Percentiles rank a stretch among this genome's conserved stretches.
These are phyloP conservation scores for Pyrenophora teres DNA, from an alignment of 2,329 filamentous ascomycete genomes.

Conservation along the genomic window DNA sequence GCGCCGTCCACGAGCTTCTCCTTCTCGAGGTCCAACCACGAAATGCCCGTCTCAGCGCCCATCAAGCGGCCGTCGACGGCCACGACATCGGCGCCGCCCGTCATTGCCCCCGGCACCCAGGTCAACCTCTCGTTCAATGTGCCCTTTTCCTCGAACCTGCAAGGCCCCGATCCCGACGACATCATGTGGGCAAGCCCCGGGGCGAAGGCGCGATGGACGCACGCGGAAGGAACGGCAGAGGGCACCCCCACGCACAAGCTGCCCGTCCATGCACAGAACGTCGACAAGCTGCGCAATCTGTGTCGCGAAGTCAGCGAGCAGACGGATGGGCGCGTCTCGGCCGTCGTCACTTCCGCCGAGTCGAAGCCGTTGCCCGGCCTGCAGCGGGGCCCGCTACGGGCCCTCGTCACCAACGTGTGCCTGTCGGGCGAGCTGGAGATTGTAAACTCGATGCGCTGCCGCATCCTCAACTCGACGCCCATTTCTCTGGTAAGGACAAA, in stretches of 20 bases:
- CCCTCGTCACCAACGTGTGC: slow-evolving; percentile 78
- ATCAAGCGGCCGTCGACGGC: slow-evolving; percentile 62
- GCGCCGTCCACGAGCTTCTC: slow-evolving; percentile 65
- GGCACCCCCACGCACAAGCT: slow-evolving; percentile 84
- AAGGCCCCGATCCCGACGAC: slow-evolving; percentile 91
- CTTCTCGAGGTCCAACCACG: slow-evolving; percentile 64
- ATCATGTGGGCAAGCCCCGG: slow-evolving; percentile 89
- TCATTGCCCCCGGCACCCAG: slow-evolving; percentile 72
- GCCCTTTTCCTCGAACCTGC: slow-evolving; percentile 89
- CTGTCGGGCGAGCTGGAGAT: slow-evolving; percentile 85
- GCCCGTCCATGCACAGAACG: slow-evolving; percentile 87
- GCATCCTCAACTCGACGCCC: slow-evolving; percentile 87
- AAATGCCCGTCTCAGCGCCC: slow-evolving; percentile 57
- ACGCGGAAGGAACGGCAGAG: slow-evolving; percentile 83
- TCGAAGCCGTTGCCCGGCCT: slow-evolving; percentile 65
- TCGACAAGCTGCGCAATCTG: slow-evolving; percentile 75
- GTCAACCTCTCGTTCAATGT: slow-evolving; percentile 98
- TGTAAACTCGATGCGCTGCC: slow-evolving; percentile 87
- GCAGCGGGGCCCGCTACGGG: slow-evolving; percentile 56
- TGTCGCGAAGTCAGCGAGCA: slow-evolving; percentile 79
- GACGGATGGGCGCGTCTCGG: slow-evolving; percentile 70
- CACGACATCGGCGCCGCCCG: slow-evolving; percentile 56
- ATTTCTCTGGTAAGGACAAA: slow-evolving; percentile 77
- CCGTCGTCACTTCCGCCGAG: slow-evolving; percentile 80
- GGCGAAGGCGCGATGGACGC: slow-evolving; percentile 89